Percentiles rank a stretch among this genome's conserved stretches.
Conservation (phyloP, 1,284 basidiomycete genomes). For the Pascua guehoae region DNA sequence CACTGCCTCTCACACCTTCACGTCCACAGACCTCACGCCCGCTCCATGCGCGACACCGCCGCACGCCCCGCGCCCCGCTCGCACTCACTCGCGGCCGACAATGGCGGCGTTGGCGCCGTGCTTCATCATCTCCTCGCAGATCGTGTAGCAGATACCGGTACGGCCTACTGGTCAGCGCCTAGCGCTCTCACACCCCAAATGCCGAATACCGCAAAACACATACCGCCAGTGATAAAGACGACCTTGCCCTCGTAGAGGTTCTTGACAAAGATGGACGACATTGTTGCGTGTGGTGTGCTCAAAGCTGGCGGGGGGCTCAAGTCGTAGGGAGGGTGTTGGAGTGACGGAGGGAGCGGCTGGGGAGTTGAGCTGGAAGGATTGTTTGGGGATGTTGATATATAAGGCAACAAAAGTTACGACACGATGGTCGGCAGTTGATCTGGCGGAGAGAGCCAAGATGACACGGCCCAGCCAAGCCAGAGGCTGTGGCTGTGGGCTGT, state of each 20-base stretch:
- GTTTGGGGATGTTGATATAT: too few species aligned
- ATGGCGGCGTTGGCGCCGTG: conserved; percentile 80
- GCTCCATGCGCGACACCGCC: too few species aligned
- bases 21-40: too few species aligned
- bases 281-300: background rate
- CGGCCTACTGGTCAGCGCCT: conserved; percentile 39
- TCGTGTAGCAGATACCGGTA: conserved; percentile 85
- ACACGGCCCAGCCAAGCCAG: background rate
- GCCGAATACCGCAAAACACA: background rate
- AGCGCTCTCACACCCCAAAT: background rate
- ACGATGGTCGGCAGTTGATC: too few species aligned
- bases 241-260: conserved; percentile 64
- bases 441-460: too few species aligned
- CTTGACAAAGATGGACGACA: conserved; percentile 11
- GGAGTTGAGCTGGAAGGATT: too few species aligned
- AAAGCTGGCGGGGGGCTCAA: too few species aligned
- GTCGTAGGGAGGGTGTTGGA: too few species aligned
- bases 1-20: background rate
- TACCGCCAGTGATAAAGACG: conserved; percentile 85
- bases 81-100: conserved; percentile 74
- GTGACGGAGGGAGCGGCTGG: too few species aligned
- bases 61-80: background rate
- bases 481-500: too few species aligned
- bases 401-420: too few species aligned
- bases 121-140: conserved; percentile 80